These are phyloP conservation scores for Tetracladium setigerum DNA, from an alignment of 495 filamentous ascomycete genomes.

Conservation along the genomic window DNA sequence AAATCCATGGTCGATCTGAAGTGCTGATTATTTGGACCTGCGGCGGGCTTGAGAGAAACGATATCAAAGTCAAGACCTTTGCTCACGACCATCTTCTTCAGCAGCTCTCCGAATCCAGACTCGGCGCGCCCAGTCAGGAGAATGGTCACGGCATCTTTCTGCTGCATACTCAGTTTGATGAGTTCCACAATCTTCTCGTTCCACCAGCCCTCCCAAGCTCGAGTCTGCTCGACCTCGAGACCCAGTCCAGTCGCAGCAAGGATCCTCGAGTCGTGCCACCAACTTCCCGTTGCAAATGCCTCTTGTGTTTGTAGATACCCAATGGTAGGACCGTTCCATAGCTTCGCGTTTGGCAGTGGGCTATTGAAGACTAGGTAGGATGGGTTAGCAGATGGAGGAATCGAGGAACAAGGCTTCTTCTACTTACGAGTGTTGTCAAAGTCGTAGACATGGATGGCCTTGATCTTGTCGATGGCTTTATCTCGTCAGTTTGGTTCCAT, in stretches of 20 bases:
- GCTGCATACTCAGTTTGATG: slow-evolving; percentile 72
- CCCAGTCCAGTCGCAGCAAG: slow-evolving; percentile 83
- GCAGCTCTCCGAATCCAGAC: slow-evolving; percentile 62
- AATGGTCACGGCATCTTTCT: slow-evolving; percentile 79
- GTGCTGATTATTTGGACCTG: slow-evolving; percentile 67
- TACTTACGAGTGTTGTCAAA: slow-evolving; percentile 91
- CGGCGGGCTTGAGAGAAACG: slow-evolving; percentile 78
- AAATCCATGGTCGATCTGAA: slow-evolving; percentile 77
- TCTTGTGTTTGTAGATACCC: slow-evolving; percentile 68
- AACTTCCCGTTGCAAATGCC: slow-evolving; percentile 77
- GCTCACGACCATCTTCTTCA: slow-evolving; percentile 75
- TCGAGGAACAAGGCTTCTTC: neutral
- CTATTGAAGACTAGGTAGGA: slow-evolving; percentile 67
- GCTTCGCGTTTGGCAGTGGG: slow-evolving; percentile 77
- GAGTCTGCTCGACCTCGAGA: slow-evolving; percentile 70
- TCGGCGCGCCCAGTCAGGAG: slow-evolving; percentile 87
- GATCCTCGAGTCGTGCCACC: slow-evolving; percentile 93
- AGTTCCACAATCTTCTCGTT: slow-evolving; percentile 87
- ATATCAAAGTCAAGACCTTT: slow-evolving; percentile 82
- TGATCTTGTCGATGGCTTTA: slow-evolving; percentile 58
- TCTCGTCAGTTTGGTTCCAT: slow-evolving; percentile 3
- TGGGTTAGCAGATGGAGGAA: slow-evolving; percentile 7
- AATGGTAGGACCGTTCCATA: slow-evolving; percentile 76
- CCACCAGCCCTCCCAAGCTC: slow-evolving; percentile 94
- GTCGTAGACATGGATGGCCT: slow-evolving; percentile 87